Percentiles rank a stretch among this genome's conserved stretches.
Conservation (phyloP, 306 rosid genomes). For the Ammopiptanthus mongolicus region DNA sequence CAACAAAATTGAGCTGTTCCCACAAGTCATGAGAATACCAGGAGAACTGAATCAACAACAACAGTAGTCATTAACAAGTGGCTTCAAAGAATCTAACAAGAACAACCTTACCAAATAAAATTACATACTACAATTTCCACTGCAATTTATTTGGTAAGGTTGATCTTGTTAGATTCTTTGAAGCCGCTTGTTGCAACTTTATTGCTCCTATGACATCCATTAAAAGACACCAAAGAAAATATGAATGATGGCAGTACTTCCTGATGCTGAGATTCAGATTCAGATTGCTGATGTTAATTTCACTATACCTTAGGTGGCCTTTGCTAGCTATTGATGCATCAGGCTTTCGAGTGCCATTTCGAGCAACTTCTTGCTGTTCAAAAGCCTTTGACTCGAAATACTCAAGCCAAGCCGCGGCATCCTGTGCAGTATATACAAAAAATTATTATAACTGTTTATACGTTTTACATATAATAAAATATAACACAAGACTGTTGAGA, state of each 20-base stretch:
- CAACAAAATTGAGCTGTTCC: not conserved
- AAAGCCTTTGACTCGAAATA: slow-evolving; percentile 99
- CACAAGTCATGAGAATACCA: slow-evolving; percentile 7
- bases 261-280: slow-evolving; percentile 4
- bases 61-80: slow-evolving; percentile 1
- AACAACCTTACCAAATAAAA: not conserved
- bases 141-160: no score
- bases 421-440: slow-evolving; percentile 45
- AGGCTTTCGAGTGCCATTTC: slow-evolving; percentile 92
- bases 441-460: not conserved
- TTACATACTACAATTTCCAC: not conserved
- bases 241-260: not conserved
- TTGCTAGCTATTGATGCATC: slow-evolving; percentile 98
- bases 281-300: slow-evolving; percentile 11
- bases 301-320: slow-evolving; percentile 88
- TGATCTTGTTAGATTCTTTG: no score
- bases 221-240: not conserved
- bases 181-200: no score
- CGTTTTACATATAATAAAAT: not conserved
- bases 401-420: slow-evolving; percentile 99
- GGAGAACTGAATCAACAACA: slow-evolving; percentile 2
- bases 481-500: not conserved
- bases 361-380: slow-evolving; percentile 99
- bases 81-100: slow-evolving; percentile 8
- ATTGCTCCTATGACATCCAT: not conserved